Base-by-base conservation (phyloP, 257 asterid genomes). In the Primulina huaijiensis region DNA sequence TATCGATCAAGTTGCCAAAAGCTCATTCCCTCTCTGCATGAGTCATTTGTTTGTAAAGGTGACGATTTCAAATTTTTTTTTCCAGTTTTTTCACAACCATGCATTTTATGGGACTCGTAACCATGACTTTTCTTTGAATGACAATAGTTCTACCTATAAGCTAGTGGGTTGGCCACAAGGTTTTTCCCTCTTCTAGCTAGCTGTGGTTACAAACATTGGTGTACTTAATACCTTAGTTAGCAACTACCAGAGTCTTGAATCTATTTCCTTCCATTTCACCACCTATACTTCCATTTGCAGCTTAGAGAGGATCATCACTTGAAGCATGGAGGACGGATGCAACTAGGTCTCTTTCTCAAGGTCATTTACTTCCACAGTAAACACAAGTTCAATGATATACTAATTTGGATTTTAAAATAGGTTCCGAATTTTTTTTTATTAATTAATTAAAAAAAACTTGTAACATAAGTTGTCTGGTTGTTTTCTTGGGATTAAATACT, bases 251-350 rank as follows among this genome's bases (percentile, higher is more conserved):
- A 40, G 52, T 40, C 34, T 31, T 38, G 46, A 1, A 38, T 1
- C 52, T 46, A 7, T 62, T 7, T 0, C 12, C 27, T 8, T 67
- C 21, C 8, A 14, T 59, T 64, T 17, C 55, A 75, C 66, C 74
- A 25, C 20, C 46, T 70, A 31, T 38, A 43, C 69, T 70, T 76
- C 27, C 68, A 62, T 30, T 40, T 72, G 75, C 95, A 94, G 99
- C 88, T 94, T 74, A 83, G 86, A 78, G 99, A 91, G 84, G 96
- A 94, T 80, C 99, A 94, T 86, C 99, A 94, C 89, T 81, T 94
- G 88, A 94, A 86, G 87, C 95, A 94, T 77, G 99, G 97, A 75
- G 97, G 97, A 25, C 82, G 99, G 68, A 86, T 91, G 99, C 97
- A 94, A 73, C 75, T 94, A 74, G 96, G 97, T 67, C 89, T 92